Evolutionary conservation across 345 rosid genomes (phyloP).

Genomic region (Eucalyptus virginea): DNA sequence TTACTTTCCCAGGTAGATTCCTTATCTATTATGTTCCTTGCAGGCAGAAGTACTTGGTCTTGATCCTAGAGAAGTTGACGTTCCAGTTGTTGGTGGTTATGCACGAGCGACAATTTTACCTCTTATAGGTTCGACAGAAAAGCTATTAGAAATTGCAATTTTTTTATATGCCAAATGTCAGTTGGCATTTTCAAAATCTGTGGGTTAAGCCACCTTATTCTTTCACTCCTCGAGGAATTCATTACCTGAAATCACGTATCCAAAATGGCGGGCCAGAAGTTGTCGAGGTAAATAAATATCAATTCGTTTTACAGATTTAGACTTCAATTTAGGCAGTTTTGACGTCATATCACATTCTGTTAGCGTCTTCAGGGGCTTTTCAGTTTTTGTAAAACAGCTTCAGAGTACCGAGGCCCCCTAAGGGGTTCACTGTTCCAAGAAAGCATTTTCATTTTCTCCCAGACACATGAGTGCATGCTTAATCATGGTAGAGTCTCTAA

Average conservation of each 20-base stretch:
- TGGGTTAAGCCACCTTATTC: constrained; percentile 44
- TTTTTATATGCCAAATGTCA: background rate
- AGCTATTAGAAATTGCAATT: background rate
- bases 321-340: background rate
- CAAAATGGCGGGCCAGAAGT: constrained; percentile 95
- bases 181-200: background rate
- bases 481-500: too few relatives aligned
- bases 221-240: constrained; percentile 61
- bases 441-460: too few relatives aligned
- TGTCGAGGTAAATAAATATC: background rate
- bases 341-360: background rate
- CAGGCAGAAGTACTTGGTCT: constrained; percentile 94
- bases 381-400: too few relatives aligned
- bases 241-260: constrained; percentile 72
- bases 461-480: too few relatives aligned
- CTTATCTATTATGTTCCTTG: background rate
- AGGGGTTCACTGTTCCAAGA: too few relatives aligned
- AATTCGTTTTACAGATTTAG: background rate
- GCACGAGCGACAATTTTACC: constrained; percentile 92
- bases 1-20: background rate
- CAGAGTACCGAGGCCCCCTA: too few relatives aligned
- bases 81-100: constrained; percentile 95
- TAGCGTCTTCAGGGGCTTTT: background rate
- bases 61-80: constrained; percentile 88
- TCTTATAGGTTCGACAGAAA: background rate